Percentiles rank a stretch among this genome's conserved stretches.
phyloP scores from a whole-genome alignment of 192 early-diverging fungal genomes.

The Backusella macrospora region DNA sequence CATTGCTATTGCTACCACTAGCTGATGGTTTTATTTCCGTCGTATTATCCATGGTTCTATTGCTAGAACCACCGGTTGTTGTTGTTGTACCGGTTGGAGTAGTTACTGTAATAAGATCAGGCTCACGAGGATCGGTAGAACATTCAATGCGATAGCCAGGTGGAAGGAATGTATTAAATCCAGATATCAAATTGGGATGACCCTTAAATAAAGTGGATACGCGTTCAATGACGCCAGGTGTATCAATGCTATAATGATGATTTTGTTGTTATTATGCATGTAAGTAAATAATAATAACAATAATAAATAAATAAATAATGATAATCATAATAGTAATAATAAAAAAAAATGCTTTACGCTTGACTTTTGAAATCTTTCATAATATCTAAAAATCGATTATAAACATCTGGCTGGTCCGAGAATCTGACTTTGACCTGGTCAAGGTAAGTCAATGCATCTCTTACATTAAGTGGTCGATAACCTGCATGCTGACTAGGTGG shows the following conservation, averaged over 20 bases:
- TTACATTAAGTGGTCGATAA: slow-evolving; percentile 78
- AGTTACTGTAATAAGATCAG: slow-evolving; percentile 79
- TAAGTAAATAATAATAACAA: not conserved
- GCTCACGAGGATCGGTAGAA: slow-evolving; percentile 76
- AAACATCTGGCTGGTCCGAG: slow-evolving; percentile 90
- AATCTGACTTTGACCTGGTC: slow-evolving; percentile 96
- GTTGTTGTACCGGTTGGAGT: slow-evolving; percentile 77
- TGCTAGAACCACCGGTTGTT: slow-evolving; percentile 44
- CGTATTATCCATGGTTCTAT: slow-evolving; percentile 16
- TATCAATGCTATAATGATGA: slow-evolving; percentile 75
- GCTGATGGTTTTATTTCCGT: not conserved
- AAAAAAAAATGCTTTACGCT: slow-evolving; percentile 51
- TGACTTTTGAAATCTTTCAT: slow-evolving; percentile 99
- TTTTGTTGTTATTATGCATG: slow-evolving; percentile 15
- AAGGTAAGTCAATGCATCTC: slow-evolving; percentile 94
- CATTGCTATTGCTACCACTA: too few relatives aligned
- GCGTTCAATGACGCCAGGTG: slow-evolving; percentile 95
- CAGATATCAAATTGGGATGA: slow-evolving; percentile 87
- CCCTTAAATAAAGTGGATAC: slow-evolving; percentile 95
- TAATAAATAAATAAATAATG: slow-evolving; percentile 2
- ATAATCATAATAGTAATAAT: too few relatives aligned
- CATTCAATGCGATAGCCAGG: slow-evolving; percentile 96
- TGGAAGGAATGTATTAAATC: slow-evolving; percentile 99
- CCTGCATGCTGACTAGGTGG: slow-evolving; percentile 15
- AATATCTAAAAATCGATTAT: slow-evolving; percentile 97